Conservation (phyloP, 2,329 filamentous ascomycete species). For the Allantophomopsis cytisporea region DNA sequence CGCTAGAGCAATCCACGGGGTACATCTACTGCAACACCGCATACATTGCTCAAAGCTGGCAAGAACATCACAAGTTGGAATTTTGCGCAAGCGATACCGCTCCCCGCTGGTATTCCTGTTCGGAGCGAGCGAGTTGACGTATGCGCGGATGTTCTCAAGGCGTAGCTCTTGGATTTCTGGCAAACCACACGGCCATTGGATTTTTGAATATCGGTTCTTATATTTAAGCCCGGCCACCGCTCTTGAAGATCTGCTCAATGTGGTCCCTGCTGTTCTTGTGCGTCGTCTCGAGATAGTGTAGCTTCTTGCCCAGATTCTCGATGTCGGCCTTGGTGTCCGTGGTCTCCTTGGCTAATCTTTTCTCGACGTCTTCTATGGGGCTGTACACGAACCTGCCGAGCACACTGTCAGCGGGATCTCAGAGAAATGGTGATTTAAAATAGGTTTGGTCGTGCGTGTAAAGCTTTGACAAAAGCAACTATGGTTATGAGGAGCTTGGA, state of each 20-base stretch:
- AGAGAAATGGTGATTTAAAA: not conserved
- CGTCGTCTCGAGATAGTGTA: conserved; percentile 89
- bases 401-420: conserved; percentile 1
- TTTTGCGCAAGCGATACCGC: too few species aligned
- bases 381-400: conserved; percentile 69
- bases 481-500: too few species aligned
- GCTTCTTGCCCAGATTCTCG: conserved; percentile 69
- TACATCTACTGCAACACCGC: too few species aligned
- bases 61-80: too few species aligned
- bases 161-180: too few species aligned
- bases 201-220: conserved; percentile 4
- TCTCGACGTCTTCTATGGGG: conserved; percentile 51
- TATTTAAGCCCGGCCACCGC: conserved; percentile 19
- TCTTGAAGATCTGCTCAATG: conserved; percentile 74
- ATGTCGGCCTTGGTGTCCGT: conserved; percentile 67
- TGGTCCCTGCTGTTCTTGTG: conserved; percentile 81
- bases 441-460: not conserved
- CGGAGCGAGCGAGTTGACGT: too few species aligned
- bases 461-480: too few species aligned
- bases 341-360: conserved; percentile 63
- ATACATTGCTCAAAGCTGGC: too few species aligned
- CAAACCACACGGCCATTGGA: too few species aligned
- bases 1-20: too few species aligned
- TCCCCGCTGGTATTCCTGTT: too few species aligned
- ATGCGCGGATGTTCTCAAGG: too few species aligned